Conservation (phyloP, 2,329 filamentous ascomycete species). For the Fonsecaea pedrosoi region DNA sequence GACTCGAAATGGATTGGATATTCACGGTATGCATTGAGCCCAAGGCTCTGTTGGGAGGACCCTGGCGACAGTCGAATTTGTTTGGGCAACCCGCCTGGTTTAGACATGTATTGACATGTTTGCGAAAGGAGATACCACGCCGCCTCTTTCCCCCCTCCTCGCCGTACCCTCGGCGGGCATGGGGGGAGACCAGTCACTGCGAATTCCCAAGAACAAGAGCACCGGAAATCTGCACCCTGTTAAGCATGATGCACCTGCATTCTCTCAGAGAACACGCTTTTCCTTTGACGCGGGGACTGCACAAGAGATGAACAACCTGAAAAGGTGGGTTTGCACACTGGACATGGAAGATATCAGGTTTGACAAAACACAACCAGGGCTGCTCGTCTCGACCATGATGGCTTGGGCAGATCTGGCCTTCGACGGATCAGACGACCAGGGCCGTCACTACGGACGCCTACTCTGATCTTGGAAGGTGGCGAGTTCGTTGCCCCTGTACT, state of each 20-base stretch:
- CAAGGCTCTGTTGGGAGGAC: constrained; percentile 2
- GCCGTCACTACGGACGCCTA: constrained; percentile 67
- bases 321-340: constrained; percentile 66
- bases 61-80: neutral
- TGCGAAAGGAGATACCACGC: constrained; percentile 30
- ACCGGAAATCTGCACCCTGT: constrained; percentile 53
- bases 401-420: constrained; percentile 81
- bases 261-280: constrained; percentile 70
- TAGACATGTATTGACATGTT: constrained; percentile 18
- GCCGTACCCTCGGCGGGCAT: constrained; percentile 23
- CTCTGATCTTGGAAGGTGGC: constrained; percentile 67
- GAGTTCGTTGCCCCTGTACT: constrained; percentile 64
- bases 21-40: constrained; percentile 28
- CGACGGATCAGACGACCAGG: constrained; percentile 89
- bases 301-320: constrained; percentile 71
- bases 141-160: constrained; percentile 32
- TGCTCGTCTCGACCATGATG: constrained; percentile 85
- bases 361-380: constrained; percentile 62
- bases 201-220: constrained; percentile 57
- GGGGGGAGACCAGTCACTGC: constrained; percentile 29
- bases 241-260: constrained; percentile 61
- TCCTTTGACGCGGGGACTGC: constrained; percentile 76
- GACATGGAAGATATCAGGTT: neutral
- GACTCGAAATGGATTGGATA: constrained; percentile 31
- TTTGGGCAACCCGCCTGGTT: neutral